phyloP scores from a whole-genome alignment of 805 yeast genomes.

The Vanderwaltozyma polyspora region DNA sequence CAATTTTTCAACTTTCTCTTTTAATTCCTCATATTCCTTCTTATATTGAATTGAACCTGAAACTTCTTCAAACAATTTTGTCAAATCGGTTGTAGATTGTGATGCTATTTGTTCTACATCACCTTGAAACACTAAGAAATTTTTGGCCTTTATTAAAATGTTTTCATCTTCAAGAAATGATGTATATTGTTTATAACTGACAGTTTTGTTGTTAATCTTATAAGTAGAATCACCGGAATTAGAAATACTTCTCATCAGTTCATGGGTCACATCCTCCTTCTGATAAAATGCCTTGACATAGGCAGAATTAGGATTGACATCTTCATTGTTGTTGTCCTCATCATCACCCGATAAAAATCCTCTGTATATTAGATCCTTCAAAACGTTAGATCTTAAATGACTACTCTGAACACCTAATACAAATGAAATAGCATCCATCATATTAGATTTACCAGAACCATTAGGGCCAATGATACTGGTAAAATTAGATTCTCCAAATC shows the following conservation, averaged over 20 bases:
- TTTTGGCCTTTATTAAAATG: conserved; percentile 77
- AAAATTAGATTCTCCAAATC: conserved; percentile 74
- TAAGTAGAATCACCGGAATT: conserved; percentile 55
- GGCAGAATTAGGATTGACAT: conserved; percentile 34
- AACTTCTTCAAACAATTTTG: conserved; percentile 65
- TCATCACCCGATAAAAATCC: conserved; percentile 33
- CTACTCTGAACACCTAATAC: conserved; percentile 75
- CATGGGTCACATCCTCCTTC: conserved; percentile 46
- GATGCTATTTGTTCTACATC: conserved; percentile 91
- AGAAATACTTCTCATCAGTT: conserved; percentile 53
- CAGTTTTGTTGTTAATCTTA: conserved; percentile 47
- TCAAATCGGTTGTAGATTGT: conserved; percentile 66
- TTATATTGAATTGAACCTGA: conserved; percentile 68
- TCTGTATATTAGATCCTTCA: conserved; percentile 72
- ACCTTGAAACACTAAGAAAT: conserved; percentile 91
- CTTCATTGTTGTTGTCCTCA: conserved; percentile 15
- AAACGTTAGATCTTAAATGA: conserved; percentile 61
- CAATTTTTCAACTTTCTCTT: conserved; percentile 54
- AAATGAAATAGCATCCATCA: conserved; percentile 95
- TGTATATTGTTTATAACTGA: conserved; percentile 55
- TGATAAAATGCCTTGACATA: conserved; percentile 72
- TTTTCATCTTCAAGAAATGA: conserved; percentile 61
- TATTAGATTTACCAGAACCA: conserved; percentile 94
- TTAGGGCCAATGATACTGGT: conserved; percentile 96
- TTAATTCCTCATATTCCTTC: conserved; percentile 53